Evolutionary conservation across 148 eudicot genomes (phyloP), one percentile per base, ranked within the genome.

Genomic region (Linanthus parryae): DNA sequence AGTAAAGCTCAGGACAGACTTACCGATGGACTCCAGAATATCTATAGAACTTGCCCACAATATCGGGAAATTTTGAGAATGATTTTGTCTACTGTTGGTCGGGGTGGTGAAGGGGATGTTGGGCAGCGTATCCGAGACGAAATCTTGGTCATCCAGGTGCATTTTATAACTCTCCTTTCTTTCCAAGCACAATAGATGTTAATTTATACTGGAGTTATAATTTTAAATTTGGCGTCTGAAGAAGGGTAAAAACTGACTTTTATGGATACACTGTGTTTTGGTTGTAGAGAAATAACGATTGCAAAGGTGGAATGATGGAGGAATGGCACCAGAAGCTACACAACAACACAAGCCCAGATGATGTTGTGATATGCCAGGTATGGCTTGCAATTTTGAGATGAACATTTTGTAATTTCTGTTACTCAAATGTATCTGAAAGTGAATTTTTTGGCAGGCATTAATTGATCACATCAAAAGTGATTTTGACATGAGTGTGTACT

Each of bases 321-420:
- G 91, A 92, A 73, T 92, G 99, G 99, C 99, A 92, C 62, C 99
- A 92, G 62, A 92, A 92, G 69, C 70, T 92, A 67, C 99, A 92
- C 69, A 88, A 92, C 61, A 92, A 92, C 66, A 92, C 99, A 27
- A 92, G 99, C 68, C 99, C 99, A 53, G 96, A 92, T 64, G 96
- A 92, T 72, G 99, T 92, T 51, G 74, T 92, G 28, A 92, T 92
- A 63, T 88, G 96, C 62, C 96, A 88, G 99, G 96, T 92, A 77
- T 44, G 24, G n/a, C 24, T n/a, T n/a, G n/a, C n/a, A n/a, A n/a
- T n/a, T n/a, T n/a, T n/a, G n/a, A n/a, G n/a, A n/a, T n/a, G n/a
- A n/a, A n/a, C n/a, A n/a, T n/a, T n/a, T n/a, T n/a, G n/a, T n/a
- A n/a, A n/a, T n/a, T n/a, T n/a, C 9, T 39, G 10, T 29, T 2